Conservation (phyloP, 371 early-diverging fungal genomes). For the Syncephalastrum monosporum region DNA sequence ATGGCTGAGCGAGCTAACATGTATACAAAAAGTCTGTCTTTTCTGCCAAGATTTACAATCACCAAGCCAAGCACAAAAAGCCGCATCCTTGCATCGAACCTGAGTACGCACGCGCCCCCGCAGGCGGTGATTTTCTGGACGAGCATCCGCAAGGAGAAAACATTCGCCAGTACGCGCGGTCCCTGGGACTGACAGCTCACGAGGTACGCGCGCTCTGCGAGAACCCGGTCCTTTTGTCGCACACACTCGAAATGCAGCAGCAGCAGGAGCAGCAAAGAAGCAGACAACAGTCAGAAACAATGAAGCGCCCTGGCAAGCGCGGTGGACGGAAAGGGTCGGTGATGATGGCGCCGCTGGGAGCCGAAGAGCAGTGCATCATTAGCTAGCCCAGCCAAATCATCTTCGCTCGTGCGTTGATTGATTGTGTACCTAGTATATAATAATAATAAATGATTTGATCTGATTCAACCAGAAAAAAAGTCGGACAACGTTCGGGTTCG, state of each 20-base stretch:
- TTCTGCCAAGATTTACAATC: slow-evolving; percentile 32
- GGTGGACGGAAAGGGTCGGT: no score
- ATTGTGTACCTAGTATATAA: no score
- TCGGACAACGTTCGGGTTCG: no score
- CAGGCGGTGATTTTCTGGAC: slow-evolving; percentile 6
- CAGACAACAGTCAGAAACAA: no score
- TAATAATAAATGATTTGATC: no score
- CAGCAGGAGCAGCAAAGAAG: neutral
- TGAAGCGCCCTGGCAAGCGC: no score
- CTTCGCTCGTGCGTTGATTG: no score
- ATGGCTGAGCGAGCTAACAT: neutral
- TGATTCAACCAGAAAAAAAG: no score
- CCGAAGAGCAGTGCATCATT: no score
- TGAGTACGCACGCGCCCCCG: slow-evolving; percentile 10
- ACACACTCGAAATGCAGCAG: slow-evolving; percentile 31
- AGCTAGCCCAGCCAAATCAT: no score
- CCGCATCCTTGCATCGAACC: slow-evolving; percentile 7
- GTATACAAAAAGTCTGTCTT: slow-evolving; percentile 19
- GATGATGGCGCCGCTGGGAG: no score
- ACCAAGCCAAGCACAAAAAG: slow-evolving; percentile 5
- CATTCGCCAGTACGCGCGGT: slow-evolving; percentile 33
- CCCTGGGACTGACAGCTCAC: slow-evolving; percentile 41
- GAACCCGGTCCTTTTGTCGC: slow-evolving; percentile 41
- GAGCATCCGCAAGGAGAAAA: slow-evolving; percentile 31
- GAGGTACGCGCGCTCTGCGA: slow-evolving; percentile 35